Evolutionary conservation across 192 early-diverging fungal species (phyloP), one percentile per base, ranked within the genome.

Genomic region (Rhizophagus clarus): DNA sequence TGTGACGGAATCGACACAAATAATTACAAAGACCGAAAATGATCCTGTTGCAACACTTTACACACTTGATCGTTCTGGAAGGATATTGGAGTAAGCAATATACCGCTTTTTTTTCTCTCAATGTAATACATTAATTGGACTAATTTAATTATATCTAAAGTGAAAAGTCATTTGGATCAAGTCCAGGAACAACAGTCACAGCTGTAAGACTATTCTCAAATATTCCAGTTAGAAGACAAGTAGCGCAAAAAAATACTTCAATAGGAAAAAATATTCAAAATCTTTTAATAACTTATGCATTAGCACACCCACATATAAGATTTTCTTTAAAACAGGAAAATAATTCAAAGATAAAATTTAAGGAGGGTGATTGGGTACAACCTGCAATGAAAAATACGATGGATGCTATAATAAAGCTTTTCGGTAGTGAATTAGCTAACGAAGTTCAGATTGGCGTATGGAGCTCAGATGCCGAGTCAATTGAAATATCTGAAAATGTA

Each of bases 181-280:
- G 34, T 31, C 31, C 74, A 4, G 86, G 86, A n/a, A 85, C 86
- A 6, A 82, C 72, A 4, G 75, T 87, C 11, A 29, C 28, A 24
- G 81, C 84, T 8, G 45, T 81, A 12, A 75, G 80, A 47, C 71
- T 82, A 24, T 85, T 87, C 34, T 77, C 72, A 20, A 80, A 79
- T 15, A 29, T 82, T 4, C 84, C 86, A n/a, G 86, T 87, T 12
- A 78, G 86, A 62, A 76, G 83, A 72, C 82, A 83, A 61, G 84
- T 85, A 79, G 80, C 80, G 12, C 73, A 83, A 71, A 83, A 83
- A 32, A 81, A 79, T 74, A 56, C 70, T 9, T 60, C 17, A 2
- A 79, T 20, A 28, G 76, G 73, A 15, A 83, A 83, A 47, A 70
- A 56, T 14, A 34, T 85, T 15, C 80, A 81, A 67, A 72, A 81